Evolutionary conservation across 371 early-diverging fungal species (phyloP).

Genomic region (Mortierella sp.): DNA sequence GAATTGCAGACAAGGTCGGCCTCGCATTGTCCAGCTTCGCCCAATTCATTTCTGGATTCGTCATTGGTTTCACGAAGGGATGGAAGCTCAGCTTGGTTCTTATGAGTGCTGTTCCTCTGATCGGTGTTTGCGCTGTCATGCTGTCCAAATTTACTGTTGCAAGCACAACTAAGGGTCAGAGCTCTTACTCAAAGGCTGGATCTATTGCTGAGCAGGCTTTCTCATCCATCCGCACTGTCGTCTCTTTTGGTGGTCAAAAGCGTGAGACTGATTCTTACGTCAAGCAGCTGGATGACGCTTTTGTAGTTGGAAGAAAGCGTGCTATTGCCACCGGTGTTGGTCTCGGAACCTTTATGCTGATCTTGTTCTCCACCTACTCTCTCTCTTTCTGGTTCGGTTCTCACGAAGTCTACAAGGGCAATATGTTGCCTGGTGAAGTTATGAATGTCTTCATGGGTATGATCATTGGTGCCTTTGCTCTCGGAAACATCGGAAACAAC

Average conservation of each 20-base stretch:
- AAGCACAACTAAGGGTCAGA: constrained; percentile 58
- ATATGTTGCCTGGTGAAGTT: constrained; percentile 64
- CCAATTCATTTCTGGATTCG: constrained; percentile 86
- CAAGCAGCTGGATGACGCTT: constrained; percentile 64
- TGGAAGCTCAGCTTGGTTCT: constrained; percentile 92
- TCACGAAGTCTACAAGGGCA: constrained; percentile 62
- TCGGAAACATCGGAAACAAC: constrained; percentile 68
- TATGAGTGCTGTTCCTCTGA: constrained; percentile 72
- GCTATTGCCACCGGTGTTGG: constrained; percentile 64
- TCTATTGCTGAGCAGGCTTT: constrained; percentile 88
- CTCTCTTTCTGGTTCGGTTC: constrained; percentile 88
- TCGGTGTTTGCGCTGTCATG: constrained; percentile 67
- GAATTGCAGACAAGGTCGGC: constrained; percentile 88
- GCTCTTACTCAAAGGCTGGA: constrained; percentile 81
- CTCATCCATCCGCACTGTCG: constrained; percentile 88
- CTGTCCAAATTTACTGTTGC: constrained; percentile 79
- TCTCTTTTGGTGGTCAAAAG: constrained; percentile 82
- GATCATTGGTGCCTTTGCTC: constrained; percentile 58
- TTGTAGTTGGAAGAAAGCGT: constrained; percentile 61
- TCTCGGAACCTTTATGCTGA: constrained; percentile 74
- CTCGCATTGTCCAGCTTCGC: constrained; percentile 72
- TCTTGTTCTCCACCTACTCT: constrained; percentile 77
- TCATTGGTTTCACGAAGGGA: constrained; percentile 86
- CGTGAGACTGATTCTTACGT: constrained; percentile 75
- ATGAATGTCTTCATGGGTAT: constrained; percentile 80